Conservation (phyloP, 495 filamentous ascomycete genomes). For the Physcia stellaris region DNA sequence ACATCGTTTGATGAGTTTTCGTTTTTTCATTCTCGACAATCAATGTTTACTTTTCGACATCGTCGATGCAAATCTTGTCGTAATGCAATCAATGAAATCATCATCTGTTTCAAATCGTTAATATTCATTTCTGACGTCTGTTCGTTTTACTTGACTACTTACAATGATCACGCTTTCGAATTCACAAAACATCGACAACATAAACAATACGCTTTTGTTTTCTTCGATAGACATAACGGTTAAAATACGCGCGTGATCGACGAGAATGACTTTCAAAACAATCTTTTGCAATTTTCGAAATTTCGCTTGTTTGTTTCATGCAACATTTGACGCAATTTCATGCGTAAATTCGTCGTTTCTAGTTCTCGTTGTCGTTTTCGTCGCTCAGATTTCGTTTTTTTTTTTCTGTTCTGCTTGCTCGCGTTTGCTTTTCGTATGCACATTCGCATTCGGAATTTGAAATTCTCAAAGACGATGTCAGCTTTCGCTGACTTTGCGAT, state of each 20-base stretch:
- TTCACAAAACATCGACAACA: constrained; percentile 11
- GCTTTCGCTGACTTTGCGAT: neutral
- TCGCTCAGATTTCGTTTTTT: neutral
- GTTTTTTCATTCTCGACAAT: constrained; percentile 11
- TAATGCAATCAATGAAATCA: constrained; percentile 14
- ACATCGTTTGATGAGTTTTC: constrained; percentile 7
- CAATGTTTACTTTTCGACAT: constrained; percentile 8
- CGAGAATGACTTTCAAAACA: constrained; percentile 58
- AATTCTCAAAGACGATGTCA: neutral
- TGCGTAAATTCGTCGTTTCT: constrained; percentile 4
- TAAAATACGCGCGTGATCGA: constrained; percentile 42
- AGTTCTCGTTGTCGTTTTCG: neutral
- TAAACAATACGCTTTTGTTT: constrained; percentile 18
- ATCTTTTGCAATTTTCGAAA: constrained; percentile 55
- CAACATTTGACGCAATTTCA: constrained; percentile 10
- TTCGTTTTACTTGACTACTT: neutral
- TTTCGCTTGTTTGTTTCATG: constrained; percentile 1
- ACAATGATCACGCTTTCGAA: constrained; percentile 5
- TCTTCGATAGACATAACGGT: constrained; percentile 12
- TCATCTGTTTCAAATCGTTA: constrained; percentile 1
- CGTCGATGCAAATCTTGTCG: constrained; percentile 5
- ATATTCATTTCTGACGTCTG: neutral
- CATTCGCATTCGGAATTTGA: neutral
- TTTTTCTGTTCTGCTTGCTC: no score
- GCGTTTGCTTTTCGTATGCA: neutral